Percentiles rank a stretch among this genome's conserved stretches.
These are phyloP conservation scores for Solanum bulbocastanum DNA, from an alignment of 257 asterid species.

Conservation along the genomic window DNA sequence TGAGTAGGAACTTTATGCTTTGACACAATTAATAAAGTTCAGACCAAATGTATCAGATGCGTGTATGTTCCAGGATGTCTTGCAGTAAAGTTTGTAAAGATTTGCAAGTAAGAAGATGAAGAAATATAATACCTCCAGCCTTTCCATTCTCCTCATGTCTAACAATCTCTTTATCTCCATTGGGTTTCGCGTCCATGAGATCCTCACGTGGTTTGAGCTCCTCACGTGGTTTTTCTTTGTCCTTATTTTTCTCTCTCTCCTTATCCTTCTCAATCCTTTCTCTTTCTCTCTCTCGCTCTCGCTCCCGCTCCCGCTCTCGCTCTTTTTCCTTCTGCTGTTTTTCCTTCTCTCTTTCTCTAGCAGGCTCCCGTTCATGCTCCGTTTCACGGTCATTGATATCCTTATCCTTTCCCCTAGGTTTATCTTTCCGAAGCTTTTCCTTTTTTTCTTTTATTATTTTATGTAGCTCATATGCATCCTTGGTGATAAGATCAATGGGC, in stretches of 20 bases:
- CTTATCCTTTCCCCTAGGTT: constrained; percentile 59
- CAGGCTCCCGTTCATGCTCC: constrained; percentile 44
- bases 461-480: constrained; percentile 69
- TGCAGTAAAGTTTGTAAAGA: background rate
- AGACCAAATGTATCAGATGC: background rate
- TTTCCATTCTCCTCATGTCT: constrained; percentile 51
- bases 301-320: constrained; percentile 16
- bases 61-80: background rate
- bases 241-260: constrained; percentile 47
- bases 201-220: constrained; percentile 53
- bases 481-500: constrained; percentile 87
- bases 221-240: constrained; percentile 62
- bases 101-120: background rate
- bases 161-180: constrained; percentile 34
- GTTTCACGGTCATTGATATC: constrained; percentile 40
- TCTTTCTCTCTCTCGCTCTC: constrained; percentile 11
- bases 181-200: constrained; percentile 26
- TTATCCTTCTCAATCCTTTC: constrained; percentile 49
- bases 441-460: constrained; percentile 70
- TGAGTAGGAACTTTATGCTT: constrained; percentile 1
- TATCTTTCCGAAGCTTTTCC: constrained; percentile 49
- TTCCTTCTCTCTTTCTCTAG: constrained; percentile 40
- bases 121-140: constrained; percentile 45
- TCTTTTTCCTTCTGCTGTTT: constrained; percentile 56
- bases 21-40: background rate